Base-by-base conservation (phyloP, 352 stramenopile genomes). In the Phytophthora pseudosyringae region DNA sequence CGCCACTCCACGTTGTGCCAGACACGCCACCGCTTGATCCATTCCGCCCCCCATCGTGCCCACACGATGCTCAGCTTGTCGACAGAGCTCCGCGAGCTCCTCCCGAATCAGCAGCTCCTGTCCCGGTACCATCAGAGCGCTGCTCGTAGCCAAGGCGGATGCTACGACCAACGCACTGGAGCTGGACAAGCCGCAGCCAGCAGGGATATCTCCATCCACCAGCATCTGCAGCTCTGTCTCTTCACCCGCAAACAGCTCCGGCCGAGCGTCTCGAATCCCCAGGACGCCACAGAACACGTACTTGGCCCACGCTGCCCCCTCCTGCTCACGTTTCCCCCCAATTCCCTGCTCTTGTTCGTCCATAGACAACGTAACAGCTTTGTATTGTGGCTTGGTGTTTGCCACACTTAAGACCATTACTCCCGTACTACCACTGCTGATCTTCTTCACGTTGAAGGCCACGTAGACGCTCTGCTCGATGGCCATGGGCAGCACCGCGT, bases 21-120 rank as follows among this genome's bases (percentile, higher is more conserved):
- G 66, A 59, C 81, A 90, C 44, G 71, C 79, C 29, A 88, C 76
- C 1, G 87, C 73, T 55, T 97, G 89, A 61, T 97, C 89, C 89
- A 95, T 97, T 16, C 89, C 87, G 29, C 87, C 89, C 48, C 87
- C 81, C 70, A 94, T 84, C 0, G 83, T 93, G 4, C 86, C 89
- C 12, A 95, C 75, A 38, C 77, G 74, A 31, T 80, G 78, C 64
- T 97, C 89, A 3, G 81, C 74, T 28, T 47, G 49, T 12, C 80
- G 74, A 59, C 85, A 89, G 1, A 76, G 45, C 6, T 91, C 73
- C 3, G 84, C 89, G 13, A 96, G 54, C 29, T 82, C 67, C 9
- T 52, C 44, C 47, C 78, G 66, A 12, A 44, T 74, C 3, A 78
- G 61, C 5, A 71, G 5, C 13, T 54, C 12, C 15, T 45, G 40